Evolutionary conservation across 1,284 basidiomycete genomes (phyloP).

Genomic region (Trametes hirsuta): DNA sequence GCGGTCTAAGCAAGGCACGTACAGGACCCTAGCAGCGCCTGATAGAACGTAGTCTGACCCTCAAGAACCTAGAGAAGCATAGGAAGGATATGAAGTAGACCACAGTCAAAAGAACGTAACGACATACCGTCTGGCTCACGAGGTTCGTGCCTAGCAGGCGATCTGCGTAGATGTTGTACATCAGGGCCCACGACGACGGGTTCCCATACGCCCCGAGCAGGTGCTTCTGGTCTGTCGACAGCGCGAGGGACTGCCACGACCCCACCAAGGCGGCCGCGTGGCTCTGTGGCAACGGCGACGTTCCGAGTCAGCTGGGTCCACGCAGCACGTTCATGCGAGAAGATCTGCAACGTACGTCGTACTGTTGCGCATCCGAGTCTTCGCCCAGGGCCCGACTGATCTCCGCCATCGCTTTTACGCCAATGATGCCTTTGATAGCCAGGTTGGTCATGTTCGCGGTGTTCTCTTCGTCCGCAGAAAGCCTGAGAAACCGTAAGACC

Average conservation of each 20-base stretch:
- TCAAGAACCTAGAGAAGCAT: conserved; percentile 15
- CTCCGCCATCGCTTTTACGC: conserved; percentile 66
- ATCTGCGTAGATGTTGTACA: conserved; percentile 69
- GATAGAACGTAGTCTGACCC: conserved; percentile 19
- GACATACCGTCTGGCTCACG: conserved; percentile 24
- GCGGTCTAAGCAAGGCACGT: background rate
- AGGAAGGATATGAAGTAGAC: background rate
- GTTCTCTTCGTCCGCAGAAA: conserved; percentile 51
- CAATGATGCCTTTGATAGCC: conserved; percentile 71
- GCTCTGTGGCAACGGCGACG: conserved; percentile 3
- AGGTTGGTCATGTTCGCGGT: conserved; percentile 72
- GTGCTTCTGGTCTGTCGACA: conserved; percentile 42
- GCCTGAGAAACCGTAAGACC: conserved; percentile 37
- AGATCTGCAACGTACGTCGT: conserved; percentile 40
- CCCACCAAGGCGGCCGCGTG: conserved; percentile 25
- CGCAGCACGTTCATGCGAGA: background rate
- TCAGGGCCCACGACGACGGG: conserved; percentile 54
- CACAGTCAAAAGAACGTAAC: background rate
- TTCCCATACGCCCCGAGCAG: conserved; percentile 43
- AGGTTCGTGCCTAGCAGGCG: conserved; percentile 45
- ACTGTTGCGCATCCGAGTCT: conserved; percentile 47
- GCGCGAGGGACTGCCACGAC: conserved; percentile 32
- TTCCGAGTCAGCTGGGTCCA: background rate
- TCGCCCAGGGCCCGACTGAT: conserved; percentile 55
- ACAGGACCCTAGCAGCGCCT: conserved; percentile 13